phyloP scores from a whole-genome alignment of 345 rosid species.

The Angophora floribunda region DNA sequence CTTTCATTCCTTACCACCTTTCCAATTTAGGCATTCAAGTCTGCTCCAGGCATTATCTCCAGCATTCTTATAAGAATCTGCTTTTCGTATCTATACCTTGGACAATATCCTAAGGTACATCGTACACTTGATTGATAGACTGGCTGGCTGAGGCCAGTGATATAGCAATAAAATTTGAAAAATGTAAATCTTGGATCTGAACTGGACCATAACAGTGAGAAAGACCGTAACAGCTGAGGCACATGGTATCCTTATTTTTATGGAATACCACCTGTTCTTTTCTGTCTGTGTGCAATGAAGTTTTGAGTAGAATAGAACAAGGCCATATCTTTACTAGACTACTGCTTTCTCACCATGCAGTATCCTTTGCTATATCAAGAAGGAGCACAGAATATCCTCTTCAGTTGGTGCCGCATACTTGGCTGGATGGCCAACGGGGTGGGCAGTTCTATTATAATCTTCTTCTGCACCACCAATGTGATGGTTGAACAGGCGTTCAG shows the following conservation, averaged over 20 bases:
- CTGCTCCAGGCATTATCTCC: neutral
- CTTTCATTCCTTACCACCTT: neutral
- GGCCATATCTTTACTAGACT: neutral
- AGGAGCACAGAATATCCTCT: constrained; percentile 69
- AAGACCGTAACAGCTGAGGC: neutral
- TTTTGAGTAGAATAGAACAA: neutral
- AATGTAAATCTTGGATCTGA: neutral
- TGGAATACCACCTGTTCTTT: neutral
- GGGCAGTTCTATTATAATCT: constrained; percentile 66
- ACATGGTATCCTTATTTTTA: accelerated
- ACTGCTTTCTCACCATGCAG: constrained; percentile 16
- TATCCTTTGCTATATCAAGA: constrained; percentile 68
- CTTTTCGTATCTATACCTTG: accelerated
- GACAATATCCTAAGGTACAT: neutral
- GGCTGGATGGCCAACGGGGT: constrained; percentile 92
- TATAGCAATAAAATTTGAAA: neutral
- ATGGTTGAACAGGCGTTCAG: constrained; percentile 58
- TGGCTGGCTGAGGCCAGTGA: neutral
- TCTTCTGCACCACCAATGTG: constrained; percentile 55
- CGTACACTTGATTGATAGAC: neutral
- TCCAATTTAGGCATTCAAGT: neutral
- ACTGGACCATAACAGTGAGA: neutral
- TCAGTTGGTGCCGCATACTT: constrained; percentile 73
- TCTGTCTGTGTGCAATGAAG: neutral
- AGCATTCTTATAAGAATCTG: neutral